Base-by-base conservation (phyloP, 2,329 filamentous ascomycete genomes). In the Fusarium proliferatum region DNA sequence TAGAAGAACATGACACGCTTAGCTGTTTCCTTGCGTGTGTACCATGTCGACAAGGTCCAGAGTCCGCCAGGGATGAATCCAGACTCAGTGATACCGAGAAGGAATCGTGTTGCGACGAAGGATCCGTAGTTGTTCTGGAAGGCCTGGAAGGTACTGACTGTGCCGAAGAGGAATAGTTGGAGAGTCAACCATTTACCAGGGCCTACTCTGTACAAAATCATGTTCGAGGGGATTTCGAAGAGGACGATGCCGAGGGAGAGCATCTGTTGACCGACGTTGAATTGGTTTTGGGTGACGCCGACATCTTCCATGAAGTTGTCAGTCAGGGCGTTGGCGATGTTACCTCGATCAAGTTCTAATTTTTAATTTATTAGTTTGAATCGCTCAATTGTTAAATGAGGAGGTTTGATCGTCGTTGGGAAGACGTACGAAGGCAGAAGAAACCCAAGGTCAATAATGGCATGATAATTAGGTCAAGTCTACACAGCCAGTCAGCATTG, bases 1-100 rank as follows among this genome's bases (percentile, higher is more conserved):
- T 86, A 89, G 78, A 89, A 89, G 39, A 88, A 76, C 76, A 86
- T 86, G 55, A 88, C 84, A 13, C 87, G 83, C 67, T 88, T 86
- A 61, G 85, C 86, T 0, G 85, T 86, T 75, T 89, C 88, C 6
- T 81, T 80, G 6, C 83, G 83, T 2, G 86, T 88, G 76, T 89
- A 89, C 87, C 87, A 89, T 2, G 85, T 87, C 0, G 87, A 88
- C 3, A 89, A 79, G 5, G 86, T 87, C 80, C 82, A 88, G 1
- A 86, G 79, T 11, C 82, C 81, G 6, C 87, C 88, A 2, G 88
- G 88, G 61, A 89, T 89, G 70, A 88, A 89, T 2, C 88, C 88
- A 2, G 85, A 85, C 76, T 89, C 88, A 6, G 84, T 85, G 17
- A 89, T 80, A 4, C 87, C 88, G 2, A 90, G 83, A 2, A 89